phyloP scores from a whole-genome alignment of 2,329 filamentous ascomycete species.

The Epicoccum nigrum region DNA sequence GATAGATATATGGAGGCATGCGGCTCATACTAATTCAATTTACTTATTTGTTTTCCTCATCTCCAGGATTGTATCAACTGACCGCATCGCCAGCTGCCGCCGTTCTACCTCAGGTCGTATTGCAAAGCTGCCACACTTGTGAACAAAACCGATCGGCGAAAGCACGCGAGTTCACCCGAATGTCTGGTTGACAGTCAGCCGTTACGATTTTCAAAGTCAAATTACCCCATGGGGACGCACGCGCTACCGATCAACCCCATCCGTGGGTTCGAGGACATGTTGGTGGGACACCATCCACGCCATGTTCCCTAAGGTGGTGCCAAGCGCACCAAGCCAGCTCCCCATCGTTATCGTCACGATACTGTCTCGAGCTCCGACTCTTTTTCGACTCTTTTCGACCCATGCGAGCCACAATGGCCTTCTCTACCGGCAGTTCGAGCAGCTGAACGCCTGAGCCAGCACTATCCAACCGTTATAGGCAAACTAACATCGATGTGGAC shows the following conservation, averaged over 20 bases:
- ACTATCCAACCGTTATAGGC: conserved; percentile 1
- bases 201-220: conserved; percentile 10
- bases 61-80: no score
- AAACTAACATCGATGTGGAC: conserved; percentile 3
- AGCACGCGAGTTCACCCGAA: conserved; percentile 14
- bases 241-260: conserved; percentile 3
- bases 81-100: no score
- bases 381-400: conserved; percentile 15
- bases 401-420: conserved; percentile 3
- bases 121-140: neutral
- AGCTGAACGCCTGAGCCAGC: neutral
- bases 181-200: conserved; percentile 15
- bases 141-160: neutral
- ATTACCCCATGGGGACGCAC: conserved; percentile 25
- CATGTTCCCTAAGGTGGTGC: neutral
- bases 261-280: conserved; percentile 2
- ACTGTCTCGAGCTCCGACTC: conserved; percentile 1
- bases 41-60: neutral
- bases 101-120: neutral
- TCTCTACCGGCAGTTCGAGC: conserved; percentile 1
- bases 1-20: neutral
- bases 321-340: neutral
- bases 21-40: neutral
- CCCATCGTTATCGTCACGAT: neutral
- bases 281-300: neutral